Evolutionary conservation across 2,329 filamentous ascomycete species (phyloP).

Genomic region (Pestalotiopsis sp.): DNA sequence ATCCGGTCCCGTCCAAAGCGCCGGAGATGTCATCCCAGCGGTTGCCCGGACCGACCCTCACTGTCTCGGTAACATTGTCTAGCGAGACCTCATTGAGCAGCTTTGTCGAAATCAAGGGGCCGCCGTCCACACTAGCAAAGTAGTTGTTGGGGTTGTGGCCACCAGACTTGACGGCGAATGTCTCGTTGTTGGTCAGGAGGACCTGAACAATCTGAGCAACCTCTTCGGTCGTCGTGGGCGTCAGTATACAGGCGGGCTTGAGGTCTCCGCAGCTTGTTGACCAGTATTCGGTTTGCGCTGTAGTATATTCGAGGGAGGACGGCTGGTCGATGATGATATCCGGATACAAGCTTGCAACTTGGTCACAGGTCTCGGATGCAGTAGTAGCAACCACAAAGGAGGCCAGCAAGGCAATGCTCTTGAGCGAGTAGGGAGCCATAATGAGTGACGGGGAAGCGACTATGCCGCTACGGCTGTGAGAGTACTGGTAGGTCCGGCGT

Average conservation of each 20-base stretch:
- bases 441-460: background rate
- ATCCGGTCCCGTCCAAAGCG: constrained; percentile 43
- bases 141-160: constrained; percentile 60
- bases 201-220: constrained; percentile 55
- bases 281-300: constrained; percentile 47
- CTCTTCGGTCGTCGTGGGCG: constrained; percentile 50
- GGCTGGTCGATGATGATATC: constrained; percentile 36
- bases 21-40: constrained; percentile 44
- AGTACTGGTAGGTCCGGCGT: background rate
- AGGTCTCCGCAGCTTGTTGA: constrained; percentile 45
- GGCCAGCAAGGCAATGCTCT: constrained; percentile 18
- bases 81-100: constrained; percentile 44
- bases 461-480: background rate
- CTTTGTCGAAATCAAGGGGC: constrained; percentile 51
- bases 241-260: constrained; percentile 49
- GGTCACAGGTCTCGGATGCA: constrained; percentile 38
- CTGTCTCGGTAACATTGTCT: constrained; percentile 37
- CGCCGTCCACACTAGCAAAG: constrained; percentile 52
- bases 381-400: constrained; percentile 16
- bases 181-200: constrained; percentile 47
- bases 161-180: constrained; percentile 59
- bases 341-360: constrained; percentile 31
- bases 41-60: constrained; percentile 48
- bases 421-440: background rate
- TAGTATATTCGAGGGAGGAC: constrained; percentile 35